These are phyloP conservation scores for Ganoderma multipileum DNA, from an alignment of 1,284 basidiomycete genomes.

Conservation along the genomic window DNA sequence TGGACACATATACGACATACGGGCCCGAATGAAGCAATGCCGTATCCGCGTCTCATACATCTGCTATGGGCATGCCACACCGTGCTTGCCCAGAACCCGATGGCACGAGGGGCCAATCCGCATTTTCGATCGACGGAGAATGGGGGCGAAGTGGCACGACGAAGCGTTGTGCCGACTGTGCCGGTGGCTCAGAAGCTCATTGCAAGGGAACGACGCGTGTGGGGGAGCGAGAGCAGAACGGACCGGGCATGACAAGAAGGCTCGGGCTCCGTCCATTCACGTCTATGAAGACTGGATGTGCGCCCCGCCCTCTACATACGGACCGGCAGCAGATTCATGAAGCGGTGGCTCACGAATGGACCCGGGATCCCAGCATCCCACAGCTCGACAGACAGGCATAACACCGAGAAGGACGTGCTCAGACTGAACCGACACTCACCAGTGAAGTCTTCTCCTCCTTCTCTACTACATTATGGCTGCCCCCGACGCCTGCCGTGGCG, in stretches of 20 bases:
- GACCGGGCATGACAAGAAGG: not conserved
- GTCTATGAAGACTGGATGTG: not conserved
- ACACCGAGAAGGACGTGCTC: not conserved
- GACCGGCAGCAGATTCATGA: not conserved
- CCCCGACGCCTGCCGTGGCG: slow-evolving; percentile 31
- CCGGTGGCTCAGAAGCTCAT: not conserved
- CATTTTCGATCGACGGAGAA: slow-evolving; percentile 3
- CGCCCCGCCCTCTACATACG: not conserved
- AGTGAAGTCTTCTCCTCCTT: slow-evolving; percentile 47
- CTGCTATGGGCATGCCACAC: not conserved
- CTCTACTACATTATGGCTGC: slow-evolving; percentile 32
- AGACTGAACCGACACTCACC: slow-evolving; percentile 41
- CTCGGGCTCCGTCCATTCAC: not conserved
- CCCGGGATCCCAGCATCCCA: not conserved
- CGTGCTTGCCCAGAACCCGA: slow-evolving; percentile 1
- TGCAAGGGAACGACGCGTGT: not conserved
- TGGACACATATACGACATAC: not conserved
- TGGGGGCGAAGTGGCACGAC: not conserved
- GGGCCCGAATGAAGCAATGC: not conserved
- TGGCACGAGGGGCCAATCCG: slow-evolving; percentile 1
- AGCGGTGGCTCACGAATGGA: not conserved
- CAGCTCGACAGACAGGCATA: not conserved
- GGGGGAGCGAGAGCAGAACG: not conserved
- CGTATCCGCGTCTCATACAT: not conserved
- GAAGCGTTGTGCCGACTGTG: not conserved